Base-by-base conservation (phyloP, 2,329 filamentous ascomycete genomes). In the Malbranchea cinnamomea region DNA sequence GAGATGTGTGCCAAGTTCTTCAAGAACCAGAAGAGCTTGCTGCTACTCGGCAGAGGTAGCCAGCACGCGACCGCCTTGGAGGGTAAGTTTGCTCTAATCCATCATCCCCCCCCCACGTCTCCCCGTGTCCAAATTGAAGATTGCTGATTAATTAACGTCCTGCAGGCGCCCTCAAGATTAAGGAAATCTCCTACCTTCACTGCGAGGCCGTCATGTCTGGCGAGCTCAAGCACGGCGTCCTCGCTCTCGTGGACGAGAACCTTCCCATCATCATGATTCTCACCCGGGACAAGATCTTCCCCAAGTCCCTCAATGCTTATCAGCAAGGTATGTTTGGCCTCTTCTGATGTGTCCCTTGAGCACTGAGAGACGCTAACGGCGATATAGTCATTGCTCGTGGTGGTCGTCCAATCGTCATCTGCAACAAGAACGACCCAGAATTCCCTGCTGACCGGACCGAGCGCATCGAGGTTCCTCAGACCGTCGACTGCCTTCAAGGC, bases 181-280 rank as follows among this genome's bases (percentile, higher is more conserved):
- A 98, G 73, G 89, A 98, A 65, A 98, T 98, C 49, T 95, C 87
- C 11, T 98, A 98, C 62, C 80, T 98, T 36, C 89, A 98, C 62
- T 98, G 89, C 60, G 89, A 98, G 65, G 89, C 89, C 47, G 89
- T 98, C 67, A 98, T 98, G 89, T 95, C 89, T 41, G 89, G 89
- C 60, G 89, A 98, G 65, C 72, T 98, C 48, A 98, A 98, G 74
- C 89, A 98, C 60, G 89, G 89, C 68, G 89, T 98, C 30, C 67
- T 98, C 53, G 89, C 89, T 31, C 71, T 98, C 39, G 89, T 98
- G 36, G 89, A 98, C 49, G 89, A 98, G 71, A 87, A 93, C 62
- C 74, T 98, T 21, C 89, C 89, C 39, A 98, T 98, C 57, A 93
- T 98, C 60, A 98, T 98, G 89, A 95, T 98, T 51, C 69, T 98